These are phyloP conservation scores for Plasmodium billcollinsi DNA, from an alignment of 169 alveolate genomes.

Conservation along the genomic window DNA sequence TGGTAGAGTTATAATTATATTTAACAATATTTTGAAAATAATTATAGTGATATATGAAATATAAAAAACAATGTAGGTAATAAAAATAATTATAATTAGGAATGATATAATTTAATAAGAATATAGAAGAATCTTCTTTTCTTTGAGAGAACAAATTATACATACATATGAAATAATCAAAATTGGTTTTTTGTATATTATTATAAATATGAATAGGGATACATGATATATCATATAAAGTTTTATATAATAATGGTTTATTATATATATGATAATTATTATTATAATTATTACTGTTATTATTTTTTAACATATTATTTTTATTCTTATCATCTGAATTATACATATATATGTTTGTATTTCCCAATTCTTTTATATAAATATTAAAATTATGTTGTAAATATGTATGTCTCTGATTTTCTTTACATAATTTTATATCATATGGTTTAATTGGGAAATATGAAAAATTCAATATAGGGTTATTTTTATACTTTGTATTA, in stretches of 20 bases:
- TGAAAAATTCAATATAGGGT: slow-evolving; percentile 17
- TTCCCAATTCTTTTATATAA: neutral
- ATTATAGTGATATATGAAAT: slow-evolving; percentile 19
- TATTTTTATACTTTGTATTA: slow-evolving; percentile 9
- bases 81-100: slow-evolving; percentile 34
- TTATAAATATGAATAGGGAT: slow-evolving; percentile 33
- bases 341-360: neutral
- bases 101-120: slow-evolving; percentile 10
- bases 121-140: slow-evolving; percentile 32
- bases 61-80: slow-evolving; percentile 22
- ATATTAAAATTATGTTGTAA: slow-evolving; percentile 20
- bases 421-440: neutral
- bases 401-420: neutral
- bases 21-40: neutral
- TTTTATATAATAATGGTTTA: neutral
- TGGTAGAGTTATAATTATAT: too few species aligned
- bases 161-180: slow-evolving; percentile 20
- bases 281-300: neutral
- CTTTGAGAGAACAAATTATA: slow-evolving; percentile 14
- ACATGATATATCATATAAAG: neutral
- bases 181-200: neutral
- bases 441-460: slow-evolving; percentile 14
- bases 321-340: neutral
- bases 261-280: neutral
- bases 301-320: neutral